These are phyloP conservation scores for Fusarium concolor DNA, from an alignment of 2,329 filamentous ascomycete species.

Conservation along the genomic window DNA sequence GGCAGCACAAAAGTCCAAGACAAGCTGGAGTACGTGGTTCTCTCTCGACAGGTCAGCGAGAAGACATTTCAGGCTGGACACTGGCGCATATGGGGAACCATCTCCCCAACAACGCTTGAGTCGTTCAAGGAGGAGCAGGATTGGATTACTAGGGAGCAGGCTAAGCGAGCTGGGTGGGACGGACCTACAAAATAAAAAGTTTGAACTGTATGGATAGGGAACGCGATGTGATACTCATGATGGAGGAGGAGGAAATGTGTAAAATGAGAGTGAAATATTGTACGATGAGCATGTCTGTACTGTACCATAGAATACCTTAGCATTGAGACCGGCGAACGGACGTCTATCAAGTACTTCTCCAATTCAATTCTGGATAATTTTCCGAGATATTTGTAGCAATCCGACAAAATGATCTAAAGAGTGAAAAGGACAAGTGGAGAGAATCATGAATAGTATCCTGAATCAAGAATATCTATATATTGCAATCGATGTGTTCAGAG, in stretches of 20 bases:
- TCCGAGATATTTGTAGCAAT: neutral
- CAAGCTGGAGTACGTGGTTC: slow-evolving; percentile 72
- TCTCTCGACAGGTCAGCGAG: slow-evolving; percentile 62
- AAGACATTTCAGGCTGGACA: slow-evolving; percentile 60
- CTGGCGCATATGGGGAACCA: slow-evolving; percentile 76
- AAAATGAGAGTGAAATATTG: slow-evolving; percentile 45
- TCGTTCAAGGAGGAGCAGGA: slow-evolving; percentile 52
- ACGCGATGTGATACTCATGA: neutral
- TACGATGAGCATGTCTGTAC: slow-evolving; percentile 46
- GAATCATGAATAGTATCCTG: too few relatives aligned
- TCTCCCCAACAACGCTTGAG: slow-evolving; percentile 64
- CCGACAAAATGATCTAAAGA: too few relatives aligned
- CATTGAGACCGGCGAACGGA: slow-evolving; percentile 42
- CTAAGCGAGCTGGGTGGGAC: slow-evolving; percentile 51
- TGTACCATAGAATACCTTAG: slow-evolving; percentile 44
- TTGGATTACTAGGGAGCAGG: slow-evolving; percentile 50
- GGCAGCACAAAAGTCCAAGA: slow-evolving; percentile 64
- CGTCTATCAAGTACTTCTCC: slow-evolving; percentile 40
- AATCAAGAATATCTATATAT: neutral
- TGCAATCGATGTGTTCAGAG: neutral
- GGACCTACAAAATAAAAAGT: slow-evolving; percentile 30
- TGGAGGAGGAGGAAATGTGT: slow-evolving; percentile 23
- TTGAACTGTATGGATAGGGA: neutral
- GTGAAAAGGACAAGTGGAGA: too few relatives aligned
- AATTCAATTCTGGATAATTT: slow-evolving; percentile 28